Conservation (phyloP, 1,139 yeast species). For the Yamadazyma sp. region DNA sequence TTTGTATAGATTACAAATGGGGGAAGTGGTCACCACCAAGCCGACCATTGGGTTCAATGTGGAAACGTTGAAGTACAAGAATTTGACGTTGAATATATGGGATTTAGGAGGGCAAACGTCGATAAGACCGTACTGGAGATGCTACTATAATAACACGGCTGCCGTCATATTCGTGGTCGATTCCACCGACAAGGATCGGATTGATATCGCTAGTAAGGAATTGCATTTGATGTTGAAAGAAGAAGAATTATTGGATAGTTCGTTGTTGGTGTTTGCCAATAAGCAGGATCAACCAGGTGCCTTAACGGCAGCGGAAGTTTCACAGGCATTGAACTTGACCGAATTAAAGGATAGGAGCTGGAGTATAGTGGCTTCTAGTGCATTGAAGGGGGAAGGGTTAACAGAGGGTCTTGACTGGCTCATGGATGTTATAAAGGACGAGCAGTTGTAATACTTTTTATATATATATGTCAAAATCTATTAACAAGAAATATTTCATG, state of each 20-base stretch:
- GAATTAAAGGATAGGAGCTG: slow-evolving; percentile 94
- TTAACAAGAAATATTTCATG: neutral
- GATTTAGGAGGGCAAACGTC: slow-evolving; percentile 98
- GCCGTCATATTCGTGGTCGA: slow-evolving; percentile 97
- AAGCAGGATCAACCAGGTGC: slow-evolving; percentile 98
- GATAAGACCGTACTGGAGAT: slow-evolving; percentile 97
- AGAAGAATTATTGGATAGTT: slow-evolving; percentile 88
- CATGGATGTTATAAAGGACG: slow-evolving; percentile 94
- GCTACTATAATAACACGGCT: slow-evolving; percentile 93
- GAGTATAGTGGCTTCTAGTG: slow-evolving; percentile 97
- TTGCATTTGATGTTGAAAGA: slow-evolving; percentile 89
- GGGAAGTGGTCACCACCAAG: slow-evolving; percentile 91
- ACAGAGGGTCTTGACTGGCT: slow-evolving; percentile 97
- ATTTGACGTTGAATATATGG: slow-evolving; percentile 83
- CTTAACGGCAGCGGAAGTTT: slow-evolving; percentile 89
- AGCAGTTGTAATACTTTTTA: slow-evolving; percentile 61
- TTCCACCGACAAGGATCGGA: slow-evolving; percentile 92
- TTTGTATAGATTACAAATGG: slow-evolving; percentile 84
- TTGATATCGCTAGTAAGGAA: slow-evolving; percentile 84
- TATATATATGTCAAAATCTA: neutral
- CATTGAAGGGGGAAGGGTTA: slow-evolving; percentile 93
- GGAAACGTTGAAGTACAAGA: slow-evolving; percentile 87
- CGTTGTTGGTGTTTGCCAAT: slow-evolving; percentile 91
- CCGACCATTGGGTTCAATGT: slow-evolving; percentile 98
- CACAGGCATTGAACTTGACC: slow-evolving; percentile 80